These are phyloP conservation scores for Russula griseocarnosa DNA, from an alignment of 768 basidiomycete species.

Conservation along the genomic window DNA sequence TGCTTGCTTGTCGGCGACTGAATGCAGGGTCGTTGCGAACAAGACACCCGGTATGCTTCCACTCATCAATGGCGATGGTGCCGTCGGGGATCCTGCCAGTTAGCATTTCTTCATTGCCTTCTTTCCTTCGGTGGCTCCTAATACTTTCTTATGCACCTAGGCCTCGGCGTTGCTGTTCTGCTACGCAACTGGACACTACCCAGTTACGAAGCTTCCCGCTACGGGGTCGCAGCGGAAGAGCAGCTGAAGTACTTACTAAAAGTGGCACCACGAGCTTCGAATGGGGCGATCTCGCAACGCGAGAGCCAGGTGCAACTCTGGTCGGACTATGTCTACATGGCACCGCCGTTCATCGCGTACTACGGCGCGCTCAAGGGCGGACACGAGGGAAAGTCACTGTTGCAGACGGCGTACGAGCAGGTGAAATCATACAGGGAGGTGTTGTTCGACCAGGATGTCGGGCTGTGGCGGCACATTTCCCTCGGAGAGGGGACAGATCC, in stretches of 20 bases:
- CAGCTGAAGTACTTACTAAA: constrained; percentile 50
- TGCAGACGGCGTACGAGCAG: constrained; percentile 54
- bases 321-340: constrained; percentile 61
- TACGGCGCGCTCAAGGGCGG: constrained; percentile 48
- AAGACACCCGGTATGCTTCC: constrained; percentile 40
- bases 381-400: constrained; percentile 34
- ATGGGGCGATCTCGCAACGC: constrained; percentile 61
- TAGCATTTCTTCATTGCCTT: constrained; percentile 23
- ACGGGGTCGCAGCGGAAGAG: constrained; percentile 41
- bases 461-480: constrained; percentile 56
- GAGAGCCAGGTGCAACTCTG: constrained; percentile 51
- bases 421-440: constrained; percentile 51
- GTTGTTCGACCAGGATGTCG: constrained; percentile 41
- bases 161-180: constrained; percentile 50
- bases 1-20: not conserved
- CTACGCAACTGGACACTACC: constrained; percentile 51
- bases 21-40: constrained; percentile 38
- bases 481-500: constrained; percentile 45
- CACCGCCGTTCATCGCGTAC: constrained; percentile 64
- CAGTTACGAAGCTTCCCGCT: constrained; percentile 35
- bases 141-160: constrained; percentile 30
- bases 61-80: constrained; percentile 46
- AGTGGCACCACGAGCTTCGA: constrained; percentile 41
- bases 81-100: constrained; percentile 62
- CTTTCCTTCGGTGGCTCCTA: not conserved